A percentile compares a stretch with the other conserved stretches of the same genome.
Evolutionary conservation across 345 rosid species (phyloP).

Genomic region (Lenwebbia sp.): DNA sequence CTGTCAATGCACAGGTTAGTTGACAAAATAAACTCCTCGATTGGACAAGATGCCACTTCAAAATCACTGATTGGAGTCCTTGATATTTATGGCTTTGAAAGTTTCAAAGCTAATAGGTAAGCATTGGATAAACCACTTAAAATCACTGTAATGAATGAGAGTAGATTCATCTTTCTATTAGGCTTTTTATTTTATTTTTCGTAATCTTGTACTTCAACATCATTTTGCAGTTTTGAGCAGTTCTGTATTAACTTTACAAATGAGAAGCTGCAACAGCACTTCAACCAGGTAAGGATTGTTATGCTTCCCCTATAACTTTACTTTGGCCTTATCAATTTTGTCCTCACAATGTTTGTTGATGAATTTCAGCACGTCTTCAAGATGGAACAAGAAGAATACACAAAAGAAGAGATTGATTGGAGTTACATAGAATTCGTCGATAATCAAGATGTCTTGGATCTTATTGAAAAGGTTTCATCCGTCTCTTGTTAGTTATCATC

Average conservation of each 20-base stretch:
- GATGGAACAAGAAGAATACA: slow-evolving; percentile 99
- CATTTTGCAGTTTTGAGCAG: slow-evolving; percentile 73
- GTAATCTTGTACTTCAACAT: not conserved
- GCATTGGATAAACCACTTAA: not conserved
- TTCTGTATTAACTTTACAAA: slow-evolving; percentile 93
- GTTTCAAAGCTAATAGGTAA: slow-evolving; percentile 86
- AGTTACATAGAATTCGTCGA: slow-evolving; percentile 97
- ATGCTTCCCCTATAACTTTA: not conserved
- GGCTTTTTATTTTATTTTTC: not conserved
- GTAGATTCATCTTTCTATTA: not conserved
- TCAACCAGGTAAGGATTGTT: slow-evolving; percentile 61
- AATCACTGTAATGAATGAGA: not conserved
- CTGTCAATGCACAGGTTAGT: slow-evolving; percentile 60
- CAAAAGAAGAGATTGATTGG: slow-evolving; percentile 90
- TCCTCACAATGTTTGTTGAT: slow-evolving; percentile 2
- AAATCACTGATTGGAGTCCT: slow-evolving; percentile 85
- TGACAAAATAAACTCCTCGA: slow-evolving; percentile 67
- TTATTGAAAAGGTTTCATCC: slow-evolving; percentile 67
- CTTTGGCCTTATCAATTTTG: not conserved
- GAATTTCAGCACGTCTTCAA: slow-evolving; percentile 85
- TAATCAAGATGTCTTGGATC: slow-evolving; percentile 94
- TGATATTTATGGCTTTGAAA: slow-evolving; percentile 92
- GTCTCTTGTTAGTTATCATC: not conserved
- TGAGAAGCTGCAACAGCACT: slow-evolving; percentile 97
- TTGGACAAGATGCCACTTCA: slow-evolving; percentile 85